Conservation (phyloP, 164 flowering plant genomes). For the Chloranthus sessilifolius region DNA sequence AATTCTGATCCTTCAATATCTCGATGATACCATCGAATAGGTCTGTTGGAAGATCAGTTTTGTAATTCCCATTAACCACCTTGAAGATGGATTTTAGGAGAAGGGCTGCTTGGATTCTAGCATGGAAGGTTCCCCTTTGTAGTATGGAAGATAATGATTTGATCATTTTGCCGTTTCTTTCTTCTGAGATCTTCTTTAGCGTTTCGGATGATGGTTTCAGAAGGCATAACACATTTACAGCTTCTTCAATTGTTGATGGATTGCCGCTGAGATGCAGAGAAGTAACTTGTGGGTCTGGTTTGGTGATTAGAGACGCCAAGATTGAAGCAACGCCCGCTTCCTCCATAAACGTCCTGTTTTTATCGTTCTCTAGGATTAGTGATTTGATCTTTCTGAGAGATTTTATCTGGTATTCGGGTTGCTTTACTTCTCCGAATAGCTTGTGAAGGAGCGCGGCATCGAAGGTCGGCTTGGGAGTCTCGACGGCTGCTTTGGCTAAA, state of each 20-base stretch:
- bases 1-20: constrained; percentile 43
- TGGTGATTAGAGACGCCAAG: constrained; percentile 35
- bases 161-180: constrained; percentile 8
- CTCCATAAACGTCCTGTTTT: constrained; percentile 38
- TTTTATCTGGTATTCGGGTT: constrained; percentile 21
- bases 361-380: constrained; percentile 33
- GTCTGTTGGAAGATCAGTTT: constrained; percentile 21
- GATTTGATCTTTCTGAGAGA: constrained; percentile 40
- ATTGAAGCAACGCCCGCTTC: constrained; percentile 38
- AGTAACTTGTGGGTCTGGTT: neutral
- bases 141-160: constrained; percentile 30
- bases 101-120: constrained; percentile 41
- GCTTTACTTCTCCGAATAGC: constrained; percentile 32
- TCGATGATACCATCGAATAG: constrained; percentile 39
- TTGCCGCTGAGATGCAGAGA: neutral
- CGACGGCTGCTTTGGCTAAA: constrained; percentile 3
- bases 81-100: constrained; percentile 41
- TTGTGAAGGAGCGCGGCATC: constrained; percentile 11
- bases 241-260: constrained; percentile 9
- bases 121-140: constrained; percentile 41
- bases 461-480: constrained; percentile 32
- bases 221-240: constrained; percentile 11
- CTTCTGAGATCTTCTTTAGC: constrained; percentile 11
- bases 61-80: constrained; percentile 35
- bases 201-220: constrained; percentile 14